These are phyloP conservation scores for Suillus decipiens DNA, from an alignment of 768 basidiomycete genomes.

Conservation along the genomic window DNA sequence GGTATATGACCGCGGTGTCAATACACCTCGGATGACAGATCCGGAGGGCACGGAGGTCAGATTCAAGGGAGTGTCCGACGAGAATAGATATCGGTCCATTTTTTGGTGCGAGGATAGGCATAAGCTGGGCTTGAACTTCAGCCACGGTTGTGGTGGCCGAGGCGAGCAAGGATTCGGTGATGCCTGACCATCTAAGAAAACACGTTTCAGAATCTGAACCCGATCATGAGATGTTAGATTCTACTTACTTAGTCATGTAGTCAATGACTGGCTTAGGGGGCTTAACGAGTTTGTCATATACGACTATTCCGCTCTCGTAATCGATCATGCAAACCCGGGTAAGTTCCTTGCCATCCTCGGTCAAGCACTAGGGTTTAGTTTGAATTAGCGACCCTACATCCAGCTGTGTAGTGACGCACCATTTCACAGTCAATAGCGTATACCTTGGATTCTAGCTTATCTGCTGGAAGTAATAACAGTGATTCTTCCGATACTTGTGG, in stretches of 20 bases:
- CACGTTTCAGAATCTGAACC: neutral
- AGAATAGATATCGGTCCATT: constrained; percentile 68
- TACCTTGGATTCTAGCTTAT: constrained; percentile 48
- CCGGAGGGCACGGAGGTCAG: constrained; percentile 87
- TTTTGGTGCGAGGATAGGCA: constrained; percentile 59
- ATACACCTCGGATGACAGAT: constrained; percentile 85
- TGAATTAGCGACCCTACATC: neutral
- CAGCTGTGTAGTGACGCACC: constrained; percentile 48
- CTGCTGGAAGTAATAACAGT: constrained; percentile 31
- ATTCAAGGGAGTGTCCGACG: constrained; percentile 94
- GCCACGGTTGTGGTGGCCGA: constrained; percentile 76
- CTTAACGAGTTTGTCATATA: constrained; percentile 91
- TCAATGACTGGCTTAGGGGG: constrained; percentile 83
- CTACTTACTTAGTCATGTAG: constrained; percentile 82
- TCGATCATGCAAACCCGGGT: constrained; percentile 87
- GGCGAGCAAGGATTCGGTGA: constrained; percentile 73
- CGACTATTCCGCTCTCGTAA: constrained; percentile 62
- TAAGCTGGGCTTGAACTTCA: constrained; percentile 73
- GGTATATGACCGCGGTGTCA: constrained; percentile 88
- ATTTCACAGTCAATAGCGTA: constrained; percentile 97
- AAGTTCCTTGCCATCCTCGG: constrained; percentile 87
- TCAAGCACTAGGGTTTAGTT: constrained; percentile 62
- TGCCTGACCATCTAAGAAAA: constrained; percentile 80
- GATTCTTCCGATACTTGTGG: constrained; percentile 46
- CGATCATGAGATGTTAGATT: neutral